These are phyloP conservation scores for Volvox carteri DNA, from an alignment of 163 green algal species.

Conservation along the genomic window DNA sequence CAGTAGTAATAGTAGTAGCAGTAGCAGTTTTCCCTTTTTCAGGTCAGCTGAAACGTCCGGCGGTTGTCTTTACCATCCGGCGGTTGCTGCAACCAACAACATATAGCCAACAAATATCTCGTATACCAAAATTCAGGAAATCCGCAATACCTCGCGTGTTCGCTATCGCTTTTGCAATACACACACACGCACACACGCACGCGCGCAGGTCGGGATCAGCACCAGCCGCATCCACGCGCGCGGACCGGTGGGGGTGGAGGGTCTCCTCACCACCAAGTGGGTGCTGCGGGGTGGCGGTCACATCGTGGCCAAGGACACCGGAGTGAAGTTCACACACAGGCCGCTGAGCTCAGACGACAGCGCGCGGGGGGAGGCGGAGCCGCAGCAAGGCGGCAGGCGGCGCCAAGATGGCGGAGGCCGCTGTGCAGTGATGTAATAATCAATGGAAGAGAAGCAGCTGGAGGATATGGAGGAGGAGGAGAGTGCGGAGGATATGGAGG, in stretches of 20 bases:
- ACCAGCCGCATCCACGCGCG: conserved; percentile 97
- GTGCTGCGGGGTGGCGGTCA: conserved; percentile 92
- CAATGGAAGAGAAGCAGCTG: too few species aligned
- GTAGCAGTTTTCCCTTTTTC: too few species aligned
- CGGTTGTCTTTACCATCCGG: too few species aligned
- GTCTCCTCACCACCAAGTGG: conserved; percentile 96
- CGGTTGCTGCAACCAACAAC: too few species aligned
- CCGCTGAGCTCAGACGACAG: conserved; percentile 60
- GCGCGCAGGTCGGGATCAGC: conserved; percentile 94
- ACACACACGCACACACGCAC: too few species aligned
- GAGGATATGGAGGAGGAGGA: neutral
- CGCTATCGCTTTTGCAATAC: too few species aligned
- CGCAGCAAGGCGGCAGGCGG: neutral
- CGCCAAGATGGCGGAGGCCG: neutral
- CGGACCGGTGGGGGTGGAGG: conserved; percentile 98
- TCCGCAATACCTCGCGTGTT: too few species aligned
- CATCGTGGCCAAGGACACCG: conserved; percentile 93
- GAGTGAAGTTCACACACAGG: conserved; percentile 92
- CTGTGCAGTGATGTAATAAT: conserved; percentile 43
- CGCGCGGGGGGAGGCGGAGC: neutral
- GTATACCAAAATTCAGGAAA: too few species aligned
- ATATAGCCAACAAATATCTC: too few species aligned
- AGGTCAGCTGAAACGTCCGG: too few species aligned
- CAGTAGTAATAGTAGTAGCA: too few species aligned
- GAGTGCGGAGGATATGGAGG: neutral